A percentile compares a stretch with the other conserved stretches of the same genome.
Conservation (phyloP, 345 rosid species). For the Rhizophora mangle region DNA sequence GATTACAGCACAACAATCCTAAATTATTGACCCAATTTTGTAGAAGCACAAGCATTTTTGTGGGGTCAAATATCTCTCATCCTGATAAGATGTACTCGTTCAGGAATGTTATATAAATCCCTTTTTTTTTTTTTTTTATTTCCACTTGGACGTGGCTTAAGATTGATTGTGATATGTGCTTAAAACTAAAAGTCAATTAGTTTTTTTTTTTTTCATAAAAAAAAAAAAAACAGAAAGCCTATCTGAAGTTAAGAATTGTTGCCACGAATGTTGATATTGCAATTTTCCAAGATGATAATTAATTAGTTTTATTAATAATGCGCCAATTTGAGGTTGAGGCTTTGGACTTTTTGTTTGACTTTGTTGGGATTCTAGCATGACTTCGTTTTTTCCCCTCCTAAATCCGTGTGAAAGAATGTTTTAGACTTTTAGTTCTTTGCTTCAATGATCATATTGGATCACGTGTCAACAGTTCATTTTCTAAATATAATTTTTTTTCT, state of each 20-base stretch:
- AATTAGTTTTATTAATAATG: background rate
- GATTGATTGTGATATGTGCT: slow-evolving; percentile 9
- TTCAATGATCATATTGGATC: no score
- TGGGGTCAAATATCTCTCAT: slow-evolving; percentile 8
- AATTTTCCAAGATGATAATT: slow-evolving; percentile 6
- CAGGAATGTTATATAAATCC: background rate
- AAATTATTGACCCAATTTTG: background rate
- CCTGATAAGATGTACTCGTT: background rate
- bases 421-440: no score
- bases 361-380: no score
- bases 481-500: no score
- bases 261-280: slow-evolving; percentile 19
- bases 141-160: slow-evolving; percentile 25
- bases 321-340: slow-evolving; percentile 9
- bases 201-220: no score
- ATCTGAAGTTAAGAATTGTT: slow-evolving; percentile 3
- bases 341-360: no score
- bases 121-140: background rate
- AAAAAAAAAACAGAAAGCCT: background rate
- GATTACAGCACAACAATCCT: slow-evolving; percentile 5
- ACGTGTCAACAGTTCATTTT: no score
- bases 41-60: slow-evolving; percentile 6
- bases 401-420: no score
- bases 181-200: slow-evolving; percentile 17
- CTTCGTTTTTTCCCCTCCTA: no score